Evolutionary conservation across 2,329 filamentous ascomycete species (phyloP).

Genomic region (Diaporthe destruens): DNA sequence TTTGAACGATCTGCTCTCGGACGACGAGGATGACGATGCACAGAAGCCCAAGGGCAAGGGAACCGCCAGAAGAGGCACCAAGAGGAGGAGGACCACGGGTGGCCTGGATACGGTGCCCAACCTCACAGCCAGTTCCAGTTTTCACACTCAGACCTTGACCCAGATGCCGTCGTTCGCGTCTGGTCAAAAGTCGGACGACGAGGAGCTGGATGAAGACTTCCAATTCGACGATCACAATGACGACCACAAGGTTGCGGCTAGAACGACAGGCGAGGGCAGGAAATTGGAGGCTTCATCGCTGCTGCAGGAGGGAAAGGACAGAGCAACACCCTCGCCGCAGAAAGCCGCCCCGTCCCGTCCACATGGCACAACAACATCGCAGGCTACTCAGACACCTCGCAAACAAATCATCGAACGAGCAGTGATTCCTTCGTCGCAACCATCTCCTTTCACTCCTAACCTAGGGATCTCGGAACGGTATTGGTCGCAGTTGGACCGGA

Average conservation of each 20-base stretch:
- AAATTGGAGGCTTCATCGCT: neutral
- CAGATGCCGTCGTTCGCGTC: conserved; percentile 47
- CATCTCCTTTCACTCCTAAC: conserved; percentile 57
- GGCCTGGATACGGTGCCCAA: conserved; percentile 40
- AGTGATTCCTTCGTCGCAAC: conserved; percentile 61
- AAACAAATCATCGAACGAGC: conserved; percentile 39
- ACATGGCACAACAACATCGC: conserved; percentile 44
- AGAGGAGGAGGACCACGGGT: conserved; percentile 48
- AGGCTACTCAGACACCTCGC: conserved; percentile 57
- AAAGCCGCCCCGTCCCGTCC: neutral
- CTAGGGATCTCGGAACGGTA: conserved; percentile 52
- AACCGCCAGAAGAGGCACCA: conserved; percentile 32
- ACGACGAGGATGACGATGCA: conserved; percentile 10
- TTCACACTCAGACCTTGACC: conserved; percentile 52
- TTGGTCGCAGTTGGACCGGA: conserved; percentile 50
- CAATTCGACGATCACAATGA: conserved; percentile 12
- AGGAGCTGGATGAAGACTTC: conserved; percentile 43
- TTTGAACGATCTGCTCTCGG: conserved; percentile 21
- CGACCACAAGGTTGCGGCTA: neutral
- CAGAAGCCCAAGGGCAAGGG: conserved; percentile 10
- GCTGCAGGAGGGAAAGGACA: conserved; percentile 34
- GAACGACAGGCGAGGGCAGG: neutral
- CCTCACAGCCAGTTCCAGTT: conserved; percentile 46
- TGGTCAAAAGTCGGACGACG: conserved; percentile 34
- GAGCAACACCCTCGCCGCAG: neutral